Evolutionary conservation across 345 rosid genomes (phyloP).

Genomic region (Euclidium syriacum): DNA sequence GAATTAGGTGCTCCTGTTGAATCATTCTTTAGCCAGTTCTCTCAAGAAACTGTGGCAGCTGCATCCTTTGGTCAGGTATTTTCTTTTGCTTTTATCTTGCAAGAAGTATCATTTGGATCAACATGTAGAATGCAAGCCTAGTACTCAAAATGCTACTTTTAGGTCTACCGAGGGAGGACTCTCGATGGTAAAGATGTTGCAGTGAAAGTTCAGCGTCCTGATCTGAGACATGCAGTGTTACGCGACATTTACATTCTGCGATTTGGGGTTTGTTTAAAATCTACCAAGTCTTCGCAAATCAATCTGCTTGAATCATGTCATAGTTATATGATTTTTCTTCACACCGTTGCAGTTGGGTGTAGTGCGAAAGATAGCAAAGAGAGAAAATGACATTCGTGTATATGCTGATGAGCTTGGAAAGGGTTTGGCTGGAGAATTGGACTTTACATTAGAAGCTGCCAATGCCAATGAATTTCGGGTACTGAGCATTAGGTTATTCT

Average conservation of each 20-base stretch:
- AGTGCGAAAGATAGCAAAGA: conserved; percentile 78
- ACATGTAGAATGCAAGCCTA: background rate
- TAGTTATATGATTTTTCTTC: conserved; percentile 17
- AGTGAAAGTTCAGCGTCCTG: conserved; percentile 94
- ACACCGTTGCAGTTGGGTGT: conserved; percentile 62
- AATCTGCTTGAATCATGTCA: conserved; percentile 9
- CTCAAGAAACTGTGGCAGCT: conserved; percentile 88
- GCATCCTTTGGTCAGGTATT: conserved; percentile 97
- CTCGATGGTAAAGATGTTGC: conserved; percentile 76
- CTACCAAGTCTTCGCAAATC: background rate
- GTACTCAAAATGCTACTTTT: conserved; percentile 19
- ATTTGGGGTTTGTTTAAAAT: conserved; percentile 63
- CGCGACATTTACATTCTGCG: conserved; percentile 87
- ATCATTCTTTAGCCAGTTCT: conserved; percentile 61
- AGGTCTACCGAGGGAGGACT: conserved; percentile 82
- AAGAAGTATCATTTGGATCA: conserved; percentile 10
- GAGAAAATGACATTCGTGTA: conserved; percentile 75
- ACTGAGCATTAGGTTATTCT: conserved; percentile 8
- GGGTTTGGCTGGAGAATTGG: conserved; percentile 92
- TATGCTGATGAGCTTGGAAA: conserved; percentile 98
- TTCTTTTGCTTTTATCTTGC: conserved; percentile 3
- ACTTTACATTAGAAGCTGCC: conserved; percentile 79
- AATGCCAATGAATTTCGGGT: conserved; percentile 85
- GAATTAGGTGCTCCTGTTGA: conserved; percentile 76
- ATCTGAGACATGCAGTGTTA: conserved; percentile 73